Percentiles rank a stretch among this genome's conserved stretches.
Conservation (phyloP, 2,329 filamentous ascomycete species). For the Grosmannia serpens region DNA sequence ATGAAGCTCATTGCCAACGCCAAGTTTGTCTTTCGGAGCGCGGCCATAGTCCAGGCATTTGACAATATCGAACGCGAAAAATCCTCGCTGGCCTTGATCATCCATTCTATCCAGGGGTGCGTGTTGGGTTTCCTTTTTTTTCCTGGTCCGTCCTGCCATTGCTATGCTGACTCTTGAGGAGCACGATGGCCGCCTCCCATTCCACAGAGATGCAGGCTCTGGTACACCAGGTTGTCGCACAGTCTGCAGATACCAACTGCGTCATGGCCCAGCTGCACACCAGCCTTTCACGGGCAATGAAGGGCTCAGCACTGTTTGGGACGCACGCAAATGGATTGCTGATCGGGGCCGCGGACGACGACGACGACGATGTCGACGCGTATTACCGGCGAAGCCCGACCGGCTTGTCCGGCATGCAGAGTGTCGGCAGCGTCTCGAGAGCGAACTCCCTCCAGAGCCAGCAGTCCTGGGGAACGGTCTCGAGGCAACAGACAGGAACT, state of each 20-base stretch:
- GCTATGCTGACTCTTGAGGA: background rate
- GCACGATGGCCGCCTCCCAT: background rate
- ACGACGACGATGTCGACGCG: too few species aligned
- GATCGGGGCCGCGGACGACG: too few species aligned
- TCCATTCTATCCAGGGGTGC: background rate
- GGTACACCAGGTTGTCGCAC: background rate
- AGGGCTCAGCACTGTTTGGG: too few species aligned
- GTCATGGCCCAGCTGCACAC: background rate
- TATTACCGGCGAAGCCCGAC: too few species aligned
- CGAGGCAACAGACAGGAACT: background rate
- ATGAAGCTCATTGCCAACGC: background rate
- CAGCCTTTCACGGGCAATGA: background rate
- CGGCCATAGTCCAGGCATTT: background rate
- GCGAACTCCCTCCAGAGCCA: background rate
- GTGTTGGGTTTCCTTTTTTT: background rate
- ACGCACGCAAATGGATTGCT: too few species aligned
- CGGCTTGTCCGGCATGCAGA: too few species aligned
- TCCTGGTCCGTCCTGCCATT: too few species aligned
- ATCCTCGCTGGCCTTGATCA: background rate
- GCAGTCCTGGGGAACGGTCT: background rate
- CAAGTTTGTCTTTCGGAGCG: background rate
- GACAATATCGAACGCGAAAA: background rate
- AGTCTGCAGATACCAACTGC: background rate
- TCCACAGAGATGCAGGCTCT: background rate
- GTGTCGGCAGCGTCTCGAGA: too few species aligned